Evolutionary conservation across 2,329 filamentous ascomycete species (phyloP).

Genomic region (Blastomyces parvus): DNA sequence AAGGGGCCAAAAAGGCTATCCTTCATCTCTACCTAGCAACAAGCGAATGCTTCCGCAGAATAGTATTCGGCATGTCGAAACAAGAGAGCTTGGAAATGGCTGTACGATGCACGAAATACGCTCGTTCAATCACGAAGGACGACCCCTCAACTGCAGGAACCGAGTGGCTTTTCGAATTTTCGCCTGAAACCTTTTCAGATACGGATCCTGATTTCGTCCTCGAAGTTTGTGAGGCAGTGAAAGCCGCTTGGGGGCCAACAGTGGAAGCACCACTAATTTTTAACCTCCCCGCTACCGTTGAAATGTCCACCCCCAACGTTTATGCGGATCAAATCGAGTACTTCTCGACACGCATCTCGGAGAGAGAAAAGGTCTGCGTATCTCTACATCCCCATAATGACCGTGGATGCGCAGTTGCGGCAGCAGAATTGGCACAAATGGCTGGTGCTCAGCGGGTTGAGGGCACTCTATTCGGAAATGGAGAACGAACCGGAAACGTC

Average conservation of each 20-base stretch:
- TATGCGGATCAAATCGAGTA: constrained; percentile 96
- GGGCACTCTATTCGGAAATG: constrained; percentile 88
- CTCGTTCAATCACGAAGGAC: constrained; percentile 80
- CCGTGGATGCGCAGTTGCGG: constrained; percentile 78
- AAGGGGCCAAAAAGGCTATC: constrained; percentile 84
- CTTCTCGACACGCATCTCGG: constrained; percentile 76
- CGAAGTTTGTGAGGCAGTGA: constrained; percentile 81
- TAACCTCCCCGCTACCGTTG: constrained; percentile 92
- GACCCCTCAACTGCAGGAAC: constrained; percentile 49
- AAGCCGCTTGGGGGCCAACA: constrained; percentile 80
- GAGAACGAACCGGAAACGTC: constrained; percentile 90
- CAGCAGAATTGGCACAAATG: constrained; percentile 90
- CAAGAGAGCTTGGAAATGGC: constrained; percentile 74
- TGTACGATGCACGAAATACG: constrained; percentile 74
- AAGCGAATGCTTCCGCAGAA: constrained; percentile 84
- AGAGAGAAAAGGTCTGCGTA: constrained; percentile 78
- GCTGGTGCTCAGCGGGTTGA: constrained; percentile 90
- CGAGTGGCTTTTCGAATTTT: constrained; percentile 45
- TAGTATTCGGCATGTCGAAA: constrained; percentile 82
- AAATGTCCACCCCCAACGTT: constrained; percentile 88
- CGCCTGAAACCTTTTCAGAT: constrained; percentile 67
- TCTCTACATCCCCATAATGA: constrained; percentile 94
- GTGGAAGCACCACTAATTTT: constrained; percentile 80
- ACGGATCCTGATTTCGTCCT: constrained; percentile 74
- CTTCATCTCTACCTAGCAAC: constrained; percentile 95